phyloP scores from a whole-genome alignment of 2,329 filamentous ascomycete genomes.

The Leptodontidium sp. region DNA sequence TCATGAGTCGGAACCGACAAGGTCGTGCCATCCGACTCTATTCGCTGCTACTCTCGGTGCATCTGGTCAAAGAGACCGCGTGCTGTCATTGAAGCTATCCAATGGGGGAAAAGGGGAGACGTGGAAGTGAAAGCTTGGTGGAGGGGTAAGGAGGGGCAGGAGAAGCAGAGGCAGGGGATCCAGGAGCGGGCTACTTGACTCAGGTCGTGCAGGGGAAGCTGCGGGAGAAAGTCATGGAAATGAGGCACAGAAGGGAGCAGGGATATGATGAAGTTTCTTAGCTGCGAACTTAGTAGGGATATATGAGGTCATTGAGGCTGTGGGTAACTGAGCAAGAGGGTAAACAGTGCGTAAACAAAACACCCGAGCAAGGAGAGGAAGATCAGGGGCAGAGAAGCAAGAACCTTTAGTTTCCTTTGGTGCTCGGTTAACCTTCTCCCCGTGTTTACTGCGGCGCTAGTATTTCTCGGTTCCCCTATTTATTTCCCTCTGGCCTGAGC shows the following conservation, averaged over 20 bases:
- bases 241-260: neutral
- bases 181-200: conserved; percentile 4
- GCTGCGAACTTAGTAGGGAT: too few relatives aligned
- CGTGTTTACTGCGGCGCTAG: neutral
- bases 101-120: conserved; percentile 4
- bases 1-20: neutral
- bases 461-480: neutral
- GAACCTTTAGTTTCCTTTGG: too few relatives aligned
- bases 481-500: too few relatives aligned
- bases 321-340: too few relatives aligned
- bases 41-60: neutral
- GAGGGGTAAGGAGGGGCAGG: conserved; percentile 22
- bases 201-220: neutral
- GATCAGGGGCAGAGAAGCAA: too few relatives aligned
- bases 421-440: too few relatives aligned
- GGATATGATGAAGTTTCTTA: neutral
- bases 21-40: neutral
- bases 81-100: conserved; percentile 18
- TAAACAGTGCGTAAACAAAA: too few relatives aligned
- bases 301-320: too few relatives aligned
- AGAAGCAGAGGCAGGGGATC: conserved; percentile 2
- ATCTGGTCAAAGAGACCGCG: neutral
- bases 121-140: conserved; percentile 18
- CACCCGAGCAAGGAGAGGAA: too few relatives aligned
- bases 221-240: neutral